Evolutionary conservation across 1,139 yeast genomes (phyloP), one percentile per base, ranked within the genome.

Genomic region (Pichia sp.): DNA sequence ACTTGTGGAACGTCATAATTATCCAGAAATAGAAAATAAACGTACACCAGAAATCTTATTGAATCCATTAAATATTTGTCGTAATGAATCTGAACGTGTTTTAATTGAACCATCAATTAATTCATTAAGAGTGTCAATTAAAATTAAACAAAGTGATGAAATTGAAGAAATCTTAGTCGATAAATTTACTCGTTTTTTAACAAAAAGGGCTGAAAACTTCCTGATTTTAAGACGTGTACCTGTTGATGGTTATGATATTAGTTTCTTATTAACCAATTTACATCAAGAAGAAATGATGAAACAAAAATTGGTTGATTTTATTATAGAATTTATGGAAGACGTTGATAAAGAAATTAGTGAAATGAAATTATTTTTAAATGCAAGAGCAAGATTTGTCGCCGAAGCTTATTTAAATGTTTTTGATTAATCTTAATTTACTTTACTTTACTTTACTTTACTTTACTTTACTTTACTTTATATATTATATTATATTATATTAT

Each of bases 301-400:
- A 68, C 92, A 85, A 60, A 94, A 94, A 66, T 76, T 92, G 60
- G 96, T 92, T 41, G 98, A 92, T 65, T 92, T 92, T 63, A 89
- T 92, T 57, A 87, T 92, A 58, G 97, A 92, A 68, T 92, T 94
- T 64, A 90, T 92, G 98, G 98, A 92, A 66, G 98, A 90, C 59
- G 98, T 92, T 26, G 99, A 92, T 66, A 92, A 90, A 69, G 99
- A 92, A 66, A 94, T 92, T 61, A 87, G 96, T 65, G 99, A 92
- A 65, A 94, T 92, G 96, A 94, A 94, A 67, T 74, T 92, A 63
- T 94, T 92, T 64, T 77, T 94, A 65, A 92, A 92, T 63, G 97
- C 98, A 27, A 78, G 99, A 61, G 98, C 99, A 22, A 83, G 99
- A 71, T 94, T 87, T 51, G 94, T 90, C 43, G 99, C 98, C 24